Base-by-base conservation (phyloP, 2,329 filamentous ascomycete species). In the Magnaporthiopsis poae region DNA sequence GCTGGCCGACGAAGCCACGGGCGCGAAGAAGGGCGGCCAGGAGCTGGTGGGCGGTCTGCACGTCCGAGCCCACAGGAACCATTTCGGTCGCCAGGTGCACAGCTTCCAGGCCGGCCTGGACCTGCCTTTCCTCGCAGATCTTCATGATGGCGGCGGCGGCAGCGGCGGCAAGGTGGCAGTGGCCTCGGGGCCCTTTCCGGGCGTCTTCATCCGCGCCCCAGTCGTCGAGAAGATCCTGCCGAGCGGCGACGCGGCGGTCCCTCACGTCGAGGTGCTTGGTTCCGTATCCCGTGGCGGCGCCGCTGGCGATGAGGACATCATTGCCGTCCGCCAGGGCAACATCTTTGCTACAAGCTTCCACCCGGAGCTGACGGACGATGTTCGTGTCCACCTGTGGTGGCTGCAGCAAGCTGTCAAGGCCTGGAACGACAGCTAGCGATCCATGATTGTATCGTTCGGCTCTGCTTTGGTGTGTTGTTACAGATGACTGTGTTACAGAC, bases 311-410 rank as follows among this genome's bases (percentile, higher is more conserved):
- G 78, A 65, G 2, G 90, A 96, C 71, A 94, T 98, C 65, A 88
- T 98, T 64, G 94, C 94, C 0, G 91, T 98, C 46, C 84, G 86
- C 70, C 93, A 98, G 78, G 91, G 90, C 0, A 97, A 97, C 76
- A 89, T 96, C 0, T 90, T 98, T 72, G 95, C 92, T 4, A 97
- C 90, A 3, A 97, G 93, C 73, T 99, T 98, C 74, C 95, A 98
- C 73, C 95, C 95, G 0, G 95, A 99, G 77, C 77, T 99, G 76
- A 98, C 94, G 0, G 85, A 87, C 9, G 95, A 99, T 78, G 81
- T 88, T 67, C 85, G 95, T 66, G 96, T 98, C 73, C 95, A 99
- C 77, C 83, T 86, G 5, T 98, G 95, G 95, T 99, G 95, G 95
- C 74, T 99, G 74, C 80, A 84, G 71, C 86, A 94, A 77, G 90